phyloP scores from a whole-genome alignment of 257 asterid genomes.

The Salvia splendens region DNA sequence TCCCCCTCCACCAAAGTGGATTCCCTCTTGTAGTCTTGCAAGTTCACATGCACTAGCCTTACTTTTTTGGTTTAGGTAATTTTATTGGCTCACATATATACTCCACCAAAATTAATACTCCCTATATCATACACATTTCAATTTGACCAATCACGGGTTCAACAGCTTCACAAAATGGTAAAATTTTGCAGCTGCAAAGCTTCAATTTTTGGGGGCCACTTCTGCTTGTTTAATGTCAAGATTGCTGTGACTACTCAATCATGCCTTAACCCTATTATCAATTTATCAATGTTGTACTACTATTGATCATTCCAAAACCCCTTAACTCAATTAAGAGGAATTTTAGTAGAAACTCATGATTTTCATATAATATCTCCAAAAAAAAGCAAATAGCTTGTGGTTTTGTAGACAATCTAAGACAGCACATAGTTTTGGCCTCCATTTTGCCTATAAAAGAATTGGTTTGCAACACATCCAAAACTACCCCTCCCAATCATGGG shows the following conservation, averaged over 20 bases:
- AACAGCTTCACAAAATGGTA: conserved; percentile 29
- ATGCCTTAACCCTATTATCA: neutral
- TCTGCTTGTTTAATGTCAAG: neutral
- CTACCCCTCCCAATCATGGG: conserved; percentile 33
- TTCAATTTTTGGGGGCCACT: conserved; percentile 17
- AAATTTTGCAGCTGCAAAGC: conserved; percentile 19
- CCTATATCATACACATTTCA: too few species aligned
- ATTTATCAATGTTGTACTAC: too few species aligned
- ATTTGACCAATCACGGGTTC: conserved; percentile 43
- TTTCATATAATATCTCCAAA: neutral
- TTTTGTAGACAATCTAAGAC: neutral
- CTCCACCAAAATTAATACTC: too few species aligned
- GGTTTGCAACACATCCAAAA: neutral
- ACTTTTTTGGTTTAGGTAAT: neutral
- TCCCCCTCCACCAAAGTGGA: neutral
- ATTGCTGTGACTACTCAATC: neutral
- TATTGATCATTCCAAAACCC: too few species aligned
- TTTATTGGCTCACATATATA: neutral
- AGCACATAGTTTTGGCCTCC: conserved; percentile 31
- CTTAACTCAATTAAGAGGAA: neutral
- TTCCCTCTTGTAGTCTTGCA: neutral
- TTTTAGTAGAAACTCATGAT: neutral
- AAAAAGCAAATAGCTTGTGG: too few species aligned
- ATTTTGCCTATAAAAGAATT: conserved; percentile 32
- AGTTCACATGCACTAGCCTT: conserved; percentile 21